Conservation (phyloP, 441 rosid species). For the Kokia cookei region DNA sequence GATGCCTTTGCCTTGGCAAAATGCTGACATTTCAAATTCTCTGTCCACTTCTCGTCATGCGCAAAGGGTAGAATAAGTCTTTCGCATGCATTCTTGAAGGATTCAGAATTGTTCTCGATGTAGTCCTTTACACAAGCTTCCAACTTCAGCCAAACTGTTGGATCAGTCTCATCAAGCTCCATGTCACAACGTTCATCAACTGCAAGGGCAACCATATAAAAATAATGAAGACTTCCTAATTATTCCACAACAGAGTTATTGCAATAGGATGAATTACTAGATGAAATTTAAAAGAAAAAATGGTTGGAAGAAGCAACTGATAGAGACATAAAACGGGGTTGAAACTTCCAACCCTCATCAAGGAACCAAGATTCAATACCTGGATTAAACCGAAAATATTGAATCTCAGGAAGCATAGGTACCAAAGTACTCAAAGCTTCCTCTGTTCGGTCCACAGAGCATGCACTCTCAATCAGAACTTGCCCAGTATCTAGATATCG, state of each 20-base stretch:
- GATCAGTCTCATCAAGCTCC: constrained; percentile 99
- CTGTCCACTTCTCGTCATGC: constrained; percentile 67
- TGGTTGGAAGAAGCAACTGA: neutral
- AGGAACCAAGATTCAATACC: constrained; percentile 33
- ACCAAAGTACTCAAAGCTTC: constrained; percentile 94
- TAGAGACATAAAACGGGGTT: neutral
- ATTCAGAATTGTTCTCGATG: constrained; percentile 58
- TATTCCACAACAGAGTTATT: neutral
- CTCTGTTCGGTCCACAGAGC: constrained; percentile 95
- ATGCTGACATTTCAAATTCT: constrained; percentile 44
- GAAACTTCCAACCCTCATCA: neutral
- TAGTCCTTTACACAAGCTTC: constrained; percentile 86
- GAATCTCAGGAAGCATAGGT: constrained; percentile 91
- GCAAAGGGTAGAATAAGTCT: constrained; percentile 72
- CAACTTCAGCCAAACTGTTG: constrained; percentile 84
- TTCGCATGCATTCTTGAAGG: constrained; percentile 65
- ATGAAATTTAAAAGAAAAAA: neutral
- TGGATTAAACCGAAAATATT: constrained; percentile 90
- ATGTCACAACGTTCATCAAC: constrained; percentile 96
- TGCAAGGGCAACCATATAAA: constrained; percentile 27
- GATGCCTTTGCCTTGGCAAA: constrained; percentile 38
- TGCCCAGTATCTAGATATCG: constrained; percentile 97
- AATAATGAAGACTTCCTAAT: constrained; percentile 9
- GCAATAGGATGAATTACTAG: neutral
- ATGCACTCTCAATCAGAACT: constrained; percentile 95